These are phyloP conservation scores for Phytophthora sp. DNA, from an alignment of 352 stramenopile species.

Conservation along the genomic window DNA sequence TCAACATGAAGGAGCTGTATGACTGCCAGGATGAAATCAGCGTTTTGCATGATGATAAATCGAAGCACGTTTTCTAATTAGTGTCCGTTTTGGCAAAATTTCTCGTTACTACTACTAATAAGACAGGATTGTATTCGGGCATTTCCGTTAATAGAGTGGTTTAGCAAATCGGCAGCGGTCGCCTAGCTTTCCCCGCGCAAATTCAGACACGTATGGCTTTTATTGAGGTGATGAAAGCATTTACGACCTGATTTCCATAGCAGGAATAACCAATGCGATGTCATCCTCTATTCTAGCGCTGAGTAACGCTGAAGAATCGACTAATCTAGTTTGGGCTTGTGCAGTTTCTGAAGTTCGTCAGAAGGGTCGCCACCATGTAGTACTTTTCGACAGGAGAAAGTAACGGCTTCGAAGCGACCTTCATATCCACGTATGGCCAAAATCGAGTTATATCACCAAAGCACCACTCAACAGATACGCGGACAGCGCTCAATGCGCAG, in stretches of 20 bases:
- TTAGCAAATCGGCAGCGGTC: no score
- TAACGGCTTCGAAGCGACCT: no score
- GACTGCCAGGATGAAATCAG: no score
- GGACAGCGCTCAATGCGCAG: background rate
- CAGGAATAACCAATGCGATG: background rate
- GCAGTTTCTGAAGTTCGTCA: background rate
- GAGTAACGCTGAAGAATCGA: background rate
- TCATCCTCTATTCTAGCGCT: background rate
- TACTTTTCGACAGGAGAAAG: background rate
- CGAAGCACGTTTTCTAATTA: no score
- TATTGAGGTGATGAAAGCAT: background rate
- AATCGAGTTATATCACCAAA: background rate
- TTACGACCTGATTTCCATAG: background rate
- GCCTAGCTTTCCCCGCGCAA: no score
- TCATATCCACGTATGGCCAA: background rate
- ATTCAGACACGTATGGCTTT: slow-evolving; percentile 1
- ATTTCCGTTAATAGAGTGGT: no score
- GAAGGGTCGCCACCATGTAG: no score
- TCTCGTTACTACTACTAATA: no score
- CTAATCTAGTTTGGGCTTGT: background rate
- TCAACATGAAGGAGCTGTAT: no score
- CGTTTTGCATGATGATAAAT: no score
- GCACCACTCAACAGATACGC: background rate
- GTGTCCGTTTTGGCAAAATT: no score
- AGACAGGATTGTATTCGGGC: no score